Evolutionary conservation across 2,329 filamentous ascomycete species (phyloP), one percentile per base, ranked within the genome.

Genomic region (Xylaria hypoxylon): DNA sequence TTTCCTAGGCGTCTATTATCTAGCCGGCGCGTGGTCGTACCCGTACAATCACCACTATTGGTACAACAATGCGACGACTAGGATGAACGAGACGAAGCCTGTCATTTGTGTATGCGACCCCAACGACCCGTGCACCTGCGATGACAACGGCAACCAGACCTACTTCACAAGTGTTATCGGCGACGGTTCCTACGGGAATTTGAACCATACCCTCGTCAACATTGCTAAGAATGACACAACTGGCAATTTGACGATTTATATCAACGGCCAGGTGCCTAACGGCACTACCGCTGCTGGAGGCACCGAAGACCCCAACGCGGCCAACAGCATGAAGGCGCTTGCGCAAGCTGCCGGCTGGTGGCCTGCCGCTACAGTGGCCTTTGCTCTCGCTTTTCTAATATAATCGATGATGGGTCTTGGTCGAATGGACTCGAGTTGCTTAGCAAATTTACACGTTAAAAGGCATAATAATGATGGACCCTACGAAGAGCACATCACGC

Each of bases 231-330:
- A 90, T 67, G 89, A 92, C 62, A 88, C 92, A 63, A 88, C 85
- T 0, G 80, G 79, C 65, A 42, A 72, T 1, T 79, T 79, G 68
- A 90, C 87, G 1, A 85, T 96, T 42, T 81, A 92, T 33, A 80
- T 95, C 76, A 93, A 94, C 76, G 92, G 92, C n/a, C 92, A 90
- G 0, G 80, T 95, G 3, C 86, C 89, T 33, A 90, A 91, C 71
- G 88, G 87, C 55, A 91, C 89, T 0, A 89, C 87, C 0, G 82
- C 84, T 0, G 67, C 81, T 5, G 82, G 81, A 13, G 84, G 82
- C 28, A 79, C 76, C 15, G 82, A 82, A 1, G 76, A 79, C 53
- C 76, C 82, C 7, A 72, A 74, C 44, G 77, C 70, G 22, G 79
- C 78, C n/a, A 80, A 70, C 22, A 70, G 68, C 2, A 73, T 81